phyloP scores from a whole-genome alignment of 257 asterid genomes.

The Lithospermum erythrorhizon region DNA sequence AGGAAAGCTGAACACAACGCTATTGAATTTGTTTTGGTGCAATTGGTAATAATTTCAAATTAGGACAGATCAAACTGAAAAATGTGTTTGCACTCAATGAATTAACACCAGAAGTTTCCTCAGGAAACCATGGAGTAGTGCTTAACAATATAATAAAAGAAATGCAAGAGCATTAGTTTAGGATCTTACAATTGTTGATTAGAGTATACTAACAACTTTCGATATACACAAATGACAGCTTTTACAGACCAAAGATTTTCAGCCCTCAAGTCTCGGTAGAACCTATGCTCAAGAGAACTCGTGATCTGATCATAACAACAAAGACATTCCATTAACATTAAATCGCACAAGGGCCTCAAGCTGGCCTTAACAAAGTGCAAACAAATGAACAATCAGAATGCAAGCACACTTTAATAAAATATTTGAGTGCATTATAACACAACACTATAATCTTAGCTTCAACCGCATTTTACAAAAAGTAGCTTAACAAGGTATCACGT shows the following conservation, averaged over 20 bases:
- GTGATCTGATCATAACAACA: conserved; percentile 55
- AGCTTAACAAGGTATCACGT: not conserved
- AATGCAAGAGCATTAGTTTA: conserved; percentile 2
- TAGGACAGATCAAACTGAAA: not conserved
- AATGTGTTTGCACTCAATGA: not conserved
- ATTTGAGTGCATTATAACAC: not conserved
- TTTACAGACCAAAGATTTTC: conserved; percentile 69
- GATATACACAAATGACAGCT: conserved; percentile 72
- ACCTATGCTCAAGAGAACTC: conserved; percentile 80
- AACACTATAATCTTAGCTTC: too few relatives aligned
- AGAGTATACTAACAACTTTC: conserved; percentile 73
- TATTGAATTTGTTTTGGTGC: too few relatives aligned
- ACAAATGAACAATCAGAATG: too few relatives aligned
- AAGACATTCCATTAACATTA: conserved; percentile 5
- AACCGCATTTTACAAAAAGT: too few relatives aligned
- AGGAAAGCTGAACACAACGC: too few relatives aligned
- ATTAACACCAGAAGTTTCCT: not conserved
- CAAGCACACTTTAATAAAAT: not conserved
- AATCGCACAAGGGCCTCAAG: too few relatives aligned
- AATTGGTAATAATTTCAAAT: too few relatives aligned
- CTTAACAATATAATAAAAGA: not conserved
- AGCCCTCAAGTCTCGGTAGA: conserved; percentile 77
- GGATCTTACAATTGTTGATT: conserved; percentile 74
- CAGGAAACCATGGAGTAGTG: not conserved
- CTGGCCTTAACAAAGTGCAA: too few relatives aligned